Percentiles rank a stretch among this genome's conserved stretches.
Conservation (phyloP, 768 basidiomycete genomes). For the Lentinula boryana region DNA sequence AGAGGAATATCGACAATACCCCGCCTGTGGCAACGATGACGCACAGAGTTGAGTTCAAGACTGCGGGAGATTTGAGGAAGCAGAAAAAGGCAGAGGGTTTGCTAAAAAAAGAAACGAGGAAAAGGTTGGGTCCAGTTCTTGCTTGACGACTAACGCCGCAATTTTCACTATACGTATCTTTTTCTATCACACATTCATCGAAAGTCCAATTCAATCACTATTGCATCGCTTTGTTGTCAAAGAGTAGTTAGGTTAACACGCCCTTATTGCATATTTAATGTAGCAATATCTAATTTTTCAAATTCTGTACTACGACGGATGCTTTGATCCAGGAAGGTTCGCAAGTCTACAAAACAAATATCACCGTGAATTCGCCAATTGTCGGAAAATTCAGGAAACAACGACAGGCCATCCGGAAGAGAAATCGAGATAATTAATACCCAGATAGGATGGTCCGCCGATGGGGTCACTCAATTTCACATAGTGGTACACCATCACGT, state of each 20-base stretch:
- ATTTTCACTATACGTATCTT: neutral
- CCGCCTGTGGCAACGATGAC: neutral
- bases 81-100: neutral
- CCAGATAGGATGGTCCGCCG: slow-evolving; percentile 12
- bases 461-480: neutral
- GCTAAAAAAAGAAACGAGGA: neutral
- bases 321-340: no score
- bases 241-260: no score
- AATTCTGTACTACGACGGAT: no score
- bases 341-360: neutral
- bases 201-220: no score
- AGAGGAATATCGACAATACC: neutral
- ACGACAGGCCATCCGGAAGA: slow-evolving; percentile 24
- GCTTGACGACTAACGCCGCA: neutral
- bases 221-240: no score
- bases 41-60: neutral
- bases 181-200: no score
- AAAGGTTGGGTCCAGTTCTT: neutral
- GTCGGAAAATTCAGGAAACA: neutral
- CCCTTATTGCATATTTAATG: neutral
- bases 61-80: neutral
- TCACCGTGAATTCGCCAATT: neutral
- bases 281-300: neutral
- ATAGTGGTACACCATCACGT: slow-evolving; percentile 12
- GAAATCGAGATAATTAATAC: slow-evolving; percentile 22